phyloP scores from a whole-genome alignment of 495 filamentous ascomycete species.

The Aspergillus avenaceus region DNA sequence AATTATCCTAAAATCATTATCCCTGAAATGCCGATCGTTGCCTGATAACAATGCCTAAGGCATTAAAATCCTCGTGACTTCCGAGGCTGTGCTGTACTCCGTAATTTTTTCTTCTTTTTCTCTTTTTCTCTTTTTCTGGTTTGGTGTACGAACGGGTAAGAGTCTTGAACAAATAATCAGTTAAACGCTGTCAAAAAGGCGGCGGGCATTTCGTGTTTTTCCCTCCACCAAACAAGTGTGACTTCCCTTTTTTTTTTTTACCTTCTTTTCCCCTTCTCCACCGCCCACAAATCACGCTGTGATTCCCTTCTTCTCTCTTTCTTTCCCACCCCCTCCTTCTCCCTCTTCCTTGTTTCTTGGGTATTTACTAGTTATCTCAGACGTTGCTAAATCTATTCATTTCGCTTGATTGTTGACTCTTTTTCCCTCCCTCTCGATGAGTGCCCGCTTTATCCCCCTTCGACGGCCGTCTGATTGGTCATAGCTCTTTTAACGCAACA shows the following conservation, averaged over 20 bases:
- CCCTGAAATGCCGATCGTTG: background rate
- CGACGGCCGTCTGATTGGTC: slow-evolving; percentile 41
- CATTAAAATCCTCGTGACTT: slow-evolving; percentile 12
- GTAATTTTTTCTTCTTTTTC: background rate
- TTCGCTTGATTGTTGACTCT: slow-evolving; percentile 11
- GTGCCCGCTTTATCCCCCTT: slow-evolving; percentile 23
- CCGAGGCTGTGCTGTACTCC: slow-evolving; percentile 9
- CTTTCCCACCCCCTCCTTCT: slow-evolving; percentile 3
- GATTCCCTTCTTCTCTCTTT: background rate
- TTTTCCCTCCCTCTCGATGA: slow-evolving; percentile 35
- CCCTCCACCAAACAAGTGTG: background rate
- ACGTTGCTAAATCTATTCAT: background rate
- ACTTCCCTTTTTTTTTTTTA: background rate
- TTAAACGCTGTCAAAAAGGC: too few relatives aligned
- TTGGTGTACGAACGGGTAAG: too few relatives aligned
- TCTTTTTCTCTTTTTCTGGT: background rate
- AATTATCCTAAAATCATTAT: too few relatives aligned
- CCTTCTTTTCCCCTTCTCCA: background rate
- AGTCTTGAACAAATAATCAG: too few relatives aligned
- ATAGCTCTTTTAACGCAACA: slow-evolving; percentile 19
- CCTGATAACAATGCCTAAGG: slow-evolving; percentile 16
- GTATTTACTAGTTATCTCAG: too few relatives aligned
- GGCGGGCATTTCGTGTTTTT: too few relatives aligned
- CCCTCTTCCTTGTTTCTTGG: slow-evolving; percentile 10
- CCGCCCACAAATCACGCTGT: background rate